Conservation (phyloP, 2,329 filamentous ascomycete genomes). For the Exophiala sp. region DNA sequence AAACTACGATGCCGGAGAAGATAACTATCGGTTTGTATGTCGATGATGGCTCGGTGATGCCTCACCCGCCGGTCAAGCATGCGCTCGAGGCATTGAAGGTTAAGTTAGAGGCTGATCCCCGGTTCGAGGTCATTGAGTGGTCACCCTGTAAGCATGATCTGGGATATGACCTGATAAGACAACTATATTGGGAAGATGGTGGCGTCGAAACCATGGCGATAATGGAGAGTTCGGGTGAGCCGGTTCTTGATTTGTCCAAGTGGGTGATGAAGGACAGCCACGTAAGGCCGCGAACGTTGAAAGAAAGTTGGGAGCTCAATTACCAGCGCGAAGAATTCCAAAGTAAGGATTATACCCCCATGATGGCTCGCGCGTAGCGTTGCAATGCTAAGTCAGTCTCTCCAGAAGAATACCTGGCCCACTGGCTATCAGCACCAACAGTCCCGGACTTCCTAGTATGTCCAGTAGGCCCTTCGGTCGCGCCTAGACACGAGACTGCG, state of each 20-base stretch:
- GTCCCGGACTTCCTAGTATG: slow-evolving; percentile 19
- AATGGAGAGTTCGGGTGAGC: slow-evolving; percentile 31
- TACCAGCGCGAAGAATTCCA: slow-evolving; percentile 30
- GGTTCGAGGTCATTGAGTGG: slow-evolving; percentile 49
- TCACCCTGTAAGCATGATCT: slow-evolving; percentile 10
- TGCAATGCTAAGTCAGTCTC: slow-evolving; percentile 30
- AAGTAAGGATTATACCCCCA: slow-evolving; percentile 10
- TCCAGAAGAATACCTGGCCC: slow-evolving; percentile 16
- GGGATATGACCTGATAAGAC: slow-evolving; percentile 33
- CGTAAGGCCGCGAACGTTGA: slow-evolving; percentile 29
- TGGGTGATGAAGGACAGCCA: slow-evolving; percentile 35
- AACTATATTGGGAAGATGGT: slow-evolving; percentile 56
- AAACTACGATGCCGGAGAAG: slow-evolving; percentile 19
- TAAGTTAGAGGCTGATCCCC: slow-evolving; percentile 28
- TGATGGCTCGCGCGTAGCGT: slow-evolving; percentile 36
- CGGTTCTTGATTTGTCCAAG: slow-evolving; percentile 32
- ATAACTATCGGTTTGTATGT: slow-evolving; percentile 39
- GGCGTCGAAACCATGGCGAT: slow-evolving; percentile 32
- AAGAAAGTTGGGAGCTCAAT: slow-evolving; percentile 30
- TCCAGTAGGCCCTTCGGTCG: slow-evolving; percentile 60
- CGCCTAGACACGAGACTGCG: slow-evolving; percentile 60
- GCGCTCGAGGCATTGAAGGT: slow-evolving; percentile 37
- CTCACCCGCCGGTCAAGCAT: slow-evolving; percentile 38
- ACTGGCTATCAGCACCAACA: slow-evolving; percentile 29
- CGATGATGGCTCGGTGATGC: slow-evolving; percentile 37